Evolutionary conservation across 2,329 filamentous ascomycete genomes (phyloP), one percentile per base, ranked within the genome.

Genomic region (Exophiala bonariae): DNA sequence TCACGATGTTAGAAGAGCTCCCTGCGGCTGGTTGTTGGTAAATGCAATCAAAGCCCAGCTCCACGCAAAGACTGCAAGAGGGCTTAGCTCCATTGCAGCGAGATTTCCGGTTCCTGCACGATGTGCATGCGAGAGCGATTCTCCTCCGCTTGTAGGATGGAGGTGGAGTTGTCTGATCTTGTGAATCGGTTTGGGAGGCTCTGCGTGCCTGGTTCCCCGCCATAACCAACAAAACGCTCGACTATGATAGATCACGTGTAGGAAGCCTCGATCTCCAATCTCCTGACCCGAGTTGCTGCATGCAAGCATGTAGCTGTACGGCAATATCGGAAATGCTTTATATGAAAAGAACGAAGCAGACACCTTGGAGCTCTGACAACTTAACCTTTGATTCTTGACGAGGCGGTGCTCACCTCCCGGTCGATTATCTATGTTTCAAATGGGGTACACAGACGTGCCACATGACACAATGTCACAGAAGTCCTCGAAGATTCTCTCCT

Each of bases 81-180:
- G 73, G 73, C 16, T 68, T 63, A 9, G 52, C 54, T 9, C 72
- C 71, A 59, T 75, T 70, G 44, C 73, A 76, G 62, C 72, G 52
- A 18, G 59, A 60, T 44, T 70, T 66, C 22, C 66, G 60, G 32
- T 54, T 54, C 34, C 63, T 63, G 45, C 69, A 72, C 16, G 64
- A 61, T 52, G 66, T 66, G 41, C 69, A 71, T 26, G 69, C 69
- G 22, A 72, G 43, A 30, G 66, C 63, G 7, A 71, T 63, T 16
- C 69, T 59, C 13, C 68, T 63, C 13, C 69, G 60, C 50, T 71
- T 71, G 40, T 54, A 54, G 2, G 51, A 47, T 10, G 51, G 47
- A 7, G 51, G 47, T 19, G 51, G 46, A 33, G 51, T 44, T 26
- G 47, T 32, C 19, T 31, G 30, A 23, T 50, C 47, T 28, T 44